Evolutionary conservation across 163 green algal species (phyloP).

Genomic region (Chloromonas sp.): DNA sequence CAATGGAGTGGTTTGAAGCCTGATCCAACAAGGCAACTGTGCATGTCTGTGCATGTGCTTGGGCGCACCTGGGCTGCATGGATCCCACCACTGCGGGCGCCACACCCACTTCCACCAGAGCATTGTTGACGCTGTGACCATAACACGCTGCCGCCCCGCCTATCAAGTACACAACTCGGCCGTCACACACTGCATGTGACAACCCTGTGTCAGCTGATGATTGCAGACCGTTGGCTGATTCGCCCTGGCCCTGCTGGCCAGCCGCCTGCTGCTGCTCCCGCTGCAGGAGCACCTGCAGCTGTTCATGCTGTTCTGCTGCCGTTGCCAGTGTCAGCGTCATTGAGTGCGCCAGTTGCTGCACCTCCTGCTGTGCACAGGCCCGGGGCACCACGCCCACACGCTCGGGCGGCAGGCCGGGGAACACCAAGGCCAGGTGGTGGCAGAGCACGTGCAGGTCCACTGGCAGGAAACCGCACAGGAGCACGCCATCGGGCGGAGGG

Average conservation of each 20-base stretch:
- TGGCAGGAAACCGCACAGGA: not conserved
- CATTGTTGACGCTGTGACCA: constrained; percentile 14
- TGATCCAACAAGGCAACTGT: too few relatives aligned
- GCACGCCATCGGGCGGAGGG: not conserved
- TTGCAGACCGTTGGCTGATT: too few relatives aligned
- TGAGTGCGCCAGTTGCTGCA: too few relatives aligned
- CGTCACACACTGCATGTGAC: not conserved
- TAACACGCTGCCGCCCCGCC: constrained; percentile 4
- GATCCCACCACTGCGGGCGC: constrained; percentile 23
- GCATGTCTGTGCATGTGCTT: not conserved
- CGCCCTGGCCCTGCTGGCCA: too few relatives aligned
- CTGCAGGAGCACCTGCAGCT: too few relatives aligned
- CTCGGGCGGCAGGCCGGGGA: not conserved
- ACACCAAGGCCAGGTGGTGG: not conserved
- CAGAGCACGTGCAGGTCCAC: not conserved
- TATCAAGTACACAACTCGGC: constrained; percentile 24
- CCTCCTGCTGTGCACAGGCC: too few relatives aligned
- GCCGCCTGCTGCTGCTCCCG: too few relatives aligned
- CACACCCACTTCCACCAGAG: constrained; percentile 20
- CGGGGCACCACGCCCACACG: too few relatives aligned
- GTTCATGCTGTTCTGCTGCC: not conserved
- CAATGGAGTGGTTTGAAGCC: too few relatives aligned
- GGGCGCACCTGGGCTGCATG: not conserved
- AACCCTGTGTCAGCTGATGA: too few relatives aligned
- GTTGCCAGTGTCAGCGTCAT: not conserved